Percentiles rank a stretch among this genome's conserved stretches.
Conservation (phyloP, 179 eudicot genomes). For the Sideroxylon spinosum region DNA sequence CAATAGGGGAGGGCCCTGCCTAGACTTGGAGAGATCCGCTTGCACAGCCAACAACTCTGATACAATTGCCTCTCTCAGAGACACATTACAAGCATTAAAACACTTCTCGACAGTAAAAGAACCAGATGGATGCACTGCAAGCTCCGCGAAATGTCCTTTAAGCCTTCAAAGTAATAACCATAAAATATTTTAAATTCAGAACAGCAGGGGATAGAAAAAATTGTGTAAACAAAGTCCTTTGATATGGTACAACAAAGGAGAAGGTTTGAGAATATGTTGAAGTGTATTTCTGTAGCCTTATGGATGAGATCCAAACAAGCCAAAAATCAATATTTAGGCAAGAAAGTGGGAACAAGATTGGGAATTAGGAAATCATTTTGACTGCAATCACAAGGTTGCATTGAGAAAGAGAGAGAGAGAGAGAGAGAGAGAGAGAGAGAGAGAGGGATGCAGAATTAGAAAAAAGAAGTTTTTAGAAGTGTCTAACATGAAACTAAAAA, state of each 20-base stretch:
- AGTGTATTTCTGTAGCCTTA: neutral
- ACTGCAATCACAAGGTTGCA: neutral
- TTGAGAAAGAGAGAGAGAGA: neutral
- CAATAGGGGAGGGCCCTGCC: slow-evolving; percentile 77
- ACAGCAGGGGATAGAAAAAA: slow-evolving; percentile 6
- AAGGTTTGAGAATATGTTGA: neutral
- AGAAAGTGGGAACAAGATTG: neutral
- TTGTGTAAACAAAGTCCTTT: neutral
- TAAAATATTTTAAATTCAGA: neutral
- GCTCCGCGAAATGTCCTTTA: slow-evolving; percentile 83
- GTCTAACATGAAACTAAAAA: too few species aligned
- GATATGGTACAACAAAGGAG: neutral
- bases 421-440: too few species aligned
- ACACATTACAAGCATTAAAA: slow-evolving; percentile 53
- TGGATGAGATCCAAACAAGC: neutral
- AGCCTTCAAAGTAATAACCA: slow-evolving; percentile 45
- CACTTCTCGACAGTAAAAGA: slow-evolving; percentile 87
- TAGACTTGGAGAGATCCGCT: slow-evolving; percentile 71
- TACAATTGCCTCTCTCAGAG: slow-evolving; percentile 72
- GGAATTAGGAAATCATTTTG: neutral
- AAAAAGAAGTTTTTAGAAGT: too few species aligned
- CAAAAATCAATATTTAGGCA: neutral
- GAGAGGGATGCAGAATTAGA: too few species aligned
- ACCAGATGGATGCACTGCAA: slow-evolving; percentile 71
- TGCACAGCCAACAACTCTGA: slow-evolving; percentile 64